Evolutionary conservation across 352 stramenopile genomes (phyloP).

Genomic region (Pythium dissotocum): DNA sequence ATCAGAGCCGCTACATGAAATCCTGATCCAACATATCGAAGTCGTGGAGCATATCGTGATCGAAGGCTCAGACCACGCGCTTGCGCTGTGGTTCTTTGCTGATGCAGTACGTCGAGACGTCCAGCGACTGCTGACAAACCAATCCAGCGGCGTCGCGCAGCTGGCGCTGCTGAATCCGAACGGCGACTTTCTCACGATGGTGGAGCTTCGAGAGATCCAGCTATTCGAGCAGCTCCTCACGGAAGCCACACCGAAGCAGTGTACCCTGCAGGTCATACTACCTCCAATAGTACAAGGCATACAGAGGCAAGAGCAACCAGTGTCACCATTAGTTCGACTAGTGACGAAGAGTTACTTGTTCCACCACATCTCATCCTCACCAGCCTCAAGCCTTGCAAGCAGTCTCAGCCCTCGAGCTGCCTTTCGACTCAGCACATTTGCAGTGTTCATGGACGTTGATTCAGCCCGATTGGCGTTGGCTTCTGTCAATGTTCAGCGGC

Average conservation of each 20-base stretch:
- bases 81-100: slow-evolving; percentile 42
- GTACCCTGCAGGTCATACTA: slow-evolving; percentile 16
- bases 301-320: background rate
- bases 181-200: slow-evolving; percentile 15
- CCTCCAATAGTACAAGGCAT: background rate
- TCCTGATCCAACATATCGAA: slow-evolving; percentile 26
- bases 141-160: background rate
- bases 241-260: slow-evolving; percentile 28
- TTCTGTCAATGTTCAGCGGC: too few species aligned
- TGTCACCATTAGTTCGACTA: slow-evolving; percentile 12
- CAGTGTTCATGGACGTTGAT: slow-evolving; percentile 10
- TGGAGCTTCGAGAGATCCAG: slow-evolving; percentile 19
- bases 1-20: slow-evolving; percentile 3
- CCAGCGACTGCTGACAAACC: slow-evolving; percentile 21
- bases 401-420: slow-evolving; percentile 21
- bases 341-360: slow-evolving; percentile 46
- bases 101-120: slow-evolving; percentile 41
- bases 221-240: slow-evolving; percentile 23
- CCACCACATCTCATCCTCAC: slow-evolving; percentile 31
- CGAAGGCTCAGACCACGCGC: slow-evolving; percentile 35
- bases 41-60: slow-evolving; percentile 45
- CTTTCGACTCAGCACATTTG: slow-evolving; percentile 27
- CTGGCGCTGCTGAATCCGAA: slow-evolving; percentile 16
- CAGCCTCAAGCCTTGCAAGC: background rate
- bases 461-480: slow-evolving; percentile 1